These are phyloP conservation scores for Gossypium longicalyx DNA, from an alignment of 345 rosid species.

Conservation along the genomic window DNA sequence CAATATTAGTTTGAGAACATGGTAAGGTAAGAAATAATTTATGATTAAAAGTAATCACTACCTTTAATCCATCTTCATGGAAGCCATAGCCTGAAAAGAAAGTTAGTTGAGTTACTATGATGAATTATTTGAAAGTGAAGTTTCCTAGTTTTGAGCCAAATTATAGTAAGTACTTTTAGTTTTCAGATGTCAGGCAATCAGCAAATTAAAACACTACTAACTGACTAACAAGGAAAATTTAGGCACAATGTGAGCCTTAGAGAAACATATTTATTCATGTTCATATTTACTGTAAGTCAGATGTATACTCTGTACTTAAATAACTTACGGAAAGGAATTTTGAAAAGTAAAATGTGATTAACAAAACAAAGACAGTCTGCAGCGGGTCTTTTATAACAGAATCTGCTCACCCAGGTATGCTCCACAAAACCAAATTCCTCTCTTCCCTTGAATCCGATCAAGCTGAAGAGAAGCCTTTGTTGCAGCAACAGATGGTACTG, in stretches of 20 bases:
- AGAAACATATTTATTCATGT: background rate
- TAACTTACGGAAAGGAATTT: background rate
- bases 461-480: slow-evolving; percentile 74
- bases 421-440: slow-evolving; percentile 88
- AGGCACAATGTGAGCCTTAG: background rate
- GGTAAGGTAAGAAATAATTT: background rate
- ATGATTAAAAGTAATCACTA: slow-evolving; percentile 13
- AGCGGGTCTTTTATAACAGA: background rate
- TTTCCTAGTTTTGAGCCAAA: background rate
- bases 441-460: slow-evolving; percentile 69
- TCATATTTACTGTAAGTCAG: background rate
- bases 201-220: too few species aligned
- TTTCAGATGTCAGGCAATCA: too few species aligned
- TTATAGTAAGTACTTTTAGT: too few species aligned
- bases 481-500: slow-evolving; percentile 85
- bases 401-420: slow-evolving; percentile 68
- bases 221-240: too few species aligned
- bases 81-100: slow-evolving; percentile 81
- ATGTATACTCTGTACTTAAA: background rate
- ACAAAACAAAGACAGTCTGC: background rate
- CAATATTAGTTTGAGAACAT: background rate
- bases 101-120: background rate
- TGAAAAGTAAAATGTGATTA: background rate
- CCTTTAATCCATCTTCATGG: slow-evolving; percentile 95
- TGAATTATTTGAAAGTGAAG: background rate